Evolutionary conservation across 306 rosid genomes (phyloP).

Genomic region (Alnus glutinosa): DNA sequence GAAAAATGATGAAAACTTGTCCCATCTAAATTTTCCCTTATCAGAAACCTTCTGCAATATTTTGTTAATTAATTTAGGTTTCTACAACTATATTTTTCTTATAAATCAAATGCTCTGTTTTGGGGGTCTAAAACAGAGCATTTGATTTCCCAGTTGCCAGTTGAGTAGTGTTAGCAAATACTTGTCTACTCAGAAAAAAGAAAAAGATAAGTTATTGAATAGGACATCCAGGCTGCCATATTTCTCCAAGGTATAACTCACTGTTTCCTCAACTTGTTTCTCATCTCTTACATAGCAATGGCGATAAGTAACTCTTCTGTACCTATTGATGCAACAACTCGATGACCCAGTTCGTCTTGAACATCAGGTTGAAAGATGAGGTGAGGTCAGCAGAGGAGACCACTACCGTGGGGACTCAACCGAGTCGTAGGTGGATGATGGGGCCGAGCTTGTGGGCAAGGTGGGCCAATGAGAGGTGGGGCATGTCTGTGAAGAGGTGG

Average conservation of each 20-base stretch:
- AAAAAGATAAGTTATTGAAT: conserved; percentile 49
- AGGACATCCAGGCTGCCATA: conserved; percentile 63
- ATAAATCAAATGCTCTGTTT: too few relatives aligned
- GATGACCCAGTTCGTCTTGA: conserved; percentile 70
- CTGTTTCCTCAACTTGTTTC: conserved; percentile 57
- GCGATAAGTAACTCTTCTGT: conserved; percentile 48
- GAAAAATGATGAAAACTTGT: too few relatives aligned
- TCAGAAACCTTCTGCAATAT: too few relatives aligned
- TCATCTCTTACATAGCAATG: conserved; percentile 88
- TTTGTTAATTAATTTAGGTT: too few relatives aligned
- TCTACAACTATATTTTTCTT: too few relatives aligned
- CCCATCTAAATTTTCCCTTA: too few relatives aligned
- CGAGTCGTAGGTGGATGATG: conserved; percentile 37
- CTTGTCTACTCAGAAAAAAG: too few relatives aligned
- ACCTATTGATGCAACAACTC: conserved; percentile 53
- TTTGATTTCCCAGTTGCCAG: too few relatives aligned
- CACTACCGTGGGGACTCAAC: conserved; percentile 36
- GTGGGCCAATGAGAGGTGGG: conserved; percentile 25
- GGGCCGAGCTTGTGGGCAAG: conserved; percentile 41
- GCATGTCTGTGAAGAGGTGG: conserved; percentile 30
- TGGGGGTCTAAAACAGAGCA: too few relatives aligned
- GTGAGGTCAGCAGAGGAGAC: conserved; percentile 40
- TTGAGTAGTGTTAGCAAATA: too few relatives aligned
- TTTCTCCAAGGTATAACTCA: conserved; percentile 49
- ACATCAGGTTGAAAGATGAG: conserved; percentile 30